Conservation (phyloP, 805 yeast species). For the Starmerella sp. region DNA sequence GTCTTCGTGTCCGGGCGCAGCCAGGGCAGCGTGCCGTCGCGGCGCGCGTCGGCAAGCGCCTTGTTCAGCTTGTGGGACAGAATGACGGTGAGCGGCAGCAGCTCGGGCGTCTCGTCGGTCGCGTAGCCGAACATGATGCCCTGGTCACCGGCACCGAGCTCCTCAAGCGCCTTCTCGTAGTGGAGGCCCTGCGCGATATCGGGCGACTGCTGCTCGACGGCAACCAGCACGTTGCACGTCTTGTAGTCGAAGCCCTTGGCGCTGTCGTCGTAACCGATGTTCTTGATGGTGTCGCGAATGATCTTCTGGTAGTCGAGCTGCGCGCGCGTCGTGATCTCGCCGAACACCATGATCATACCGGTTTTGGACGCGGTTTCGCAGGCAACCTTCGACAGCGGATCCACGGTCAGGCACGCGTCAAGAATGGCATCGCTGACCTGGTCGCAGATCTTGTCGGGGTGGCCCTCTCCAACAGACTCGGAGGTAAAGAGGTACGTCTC, state of each 20-base stretch:
- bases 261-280: constrained; percentile 93
- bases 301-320: constrained; percentile 91
- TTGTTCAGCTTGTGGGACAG: constrained; percentile 93
- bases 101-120: constrained; percentile 96
- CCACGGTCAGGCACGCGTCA: constrained; percentile 91
- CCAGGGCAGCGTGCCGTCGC: constrained; percentile 91
- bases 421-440: constrained; percentile 97
- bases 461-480: constrained; percentile 62
- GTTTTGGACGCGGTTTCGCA: constrained; percentile 99
- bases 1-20: constrained; percentile 99
- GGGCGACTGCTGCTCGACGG: constrained; percentile 98
- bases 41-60: constrained; percentile 94
- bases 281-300: constrained; percentile 95
- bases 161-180: constrained; percentile 87
- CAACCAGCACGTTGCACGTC: constrained; percentile 97
- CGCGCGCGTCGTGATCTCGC: constrained; percentile 98
- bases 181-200: constrained; percentile 99
- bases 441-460: constrained; percentile 61
- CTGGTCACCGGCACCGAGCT: constrained; percentile 99
- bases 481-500: constrained; percentile 50
- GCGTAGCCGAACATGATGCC: constrained; percentile 99
- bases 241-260: constrained; percentile 98
- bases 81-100: constrained; percentile 86
- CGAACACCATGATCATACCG: constrained; percentile 98
- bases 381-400: constrained; percentile 96